Base-by-base conservation (phyloP, 768 basidiomycete species). In the Lactifluus hygrophoroides region DNA sequence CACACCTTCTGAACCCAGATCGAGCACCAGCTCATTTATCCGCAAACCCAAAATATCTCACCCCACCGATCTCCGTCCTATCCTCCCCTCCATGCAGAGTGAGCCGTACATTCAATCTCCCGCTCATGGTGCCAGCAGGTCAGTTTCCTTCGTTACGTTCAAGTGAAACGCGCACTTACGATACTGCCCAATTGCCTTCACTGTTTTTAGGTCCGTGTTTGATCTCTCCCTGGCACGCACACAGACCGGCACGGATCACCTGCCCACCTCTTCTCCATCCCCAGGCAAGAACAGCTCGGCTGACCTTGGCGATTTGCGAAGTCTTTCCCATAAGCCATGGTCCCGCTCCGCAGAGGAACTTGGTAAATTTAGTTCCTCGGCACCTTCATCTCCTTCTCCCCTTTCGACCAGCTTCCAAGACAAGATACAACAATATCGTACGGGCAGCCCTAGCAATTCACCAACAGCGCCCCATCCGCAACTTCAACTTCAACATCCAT, bases 11-110 rank as follows among this genome's bases (percentile, higher is more conserved):
- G 75, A 35, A 62, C 76, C 37, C 62, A 75, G 60, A 50, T 70
- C 42, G 54, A 73, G 23, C 53, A 71, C 69, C 14, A 76, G 76
- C 51, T 77, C 78, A 3, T 62, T 70, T 50, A 56, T 58, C 16
- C 72, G 86, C 60, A 88, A 86, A 61, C 86, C 82, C 53, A 90
- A 89, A 76, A 92, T 91, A 37, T 91, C 90, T 32, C 83, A 85
- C 46, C 89, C 89, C 1, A 89, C 88, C 5, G 90, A 91, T 65
- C 89, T 88, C 9, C 74, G 89, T 21, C 90, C 88, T 3, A 85
- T 91, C 54, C 70, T 86, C 62, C 63, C 72, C 3, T 71, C 70
- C 17, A 63, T 76, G 45, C 73, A 72, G 62, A 66, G 69, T 19
- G 82, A 86, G 63, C 73, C 72, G 2, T 80, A 81, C 64, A 72